Conservation (phyloP, 768 basidiomycete species). For the Auricularia sp. region DNA sequence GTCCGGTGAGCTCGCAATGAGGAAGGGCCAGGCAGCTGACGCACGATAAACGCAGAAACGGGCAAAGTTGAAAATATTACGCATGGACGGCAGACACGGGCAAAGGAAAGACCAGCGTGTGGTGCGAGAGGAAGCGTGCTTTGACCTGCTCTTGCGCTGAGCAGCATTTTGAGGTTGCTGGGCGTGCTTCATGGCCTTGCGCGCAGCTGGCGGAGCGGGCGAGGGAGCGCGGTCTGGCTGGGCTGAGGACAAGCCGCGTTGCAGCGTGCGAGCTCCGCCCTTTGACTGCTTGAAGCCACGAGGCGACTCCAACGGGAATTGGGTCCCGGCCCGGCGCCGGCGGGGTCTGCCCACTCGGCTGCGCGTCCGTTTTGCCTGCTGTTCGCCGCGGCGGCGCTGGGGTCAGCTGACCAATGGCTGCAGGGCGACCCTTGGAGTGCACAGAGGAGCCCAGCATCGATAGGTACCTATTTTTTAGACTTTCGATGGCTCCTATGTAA, state of each 20-base stretch:
- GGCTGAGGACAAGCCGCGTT: neutral
- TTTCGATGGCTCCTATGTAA: too few relatives aligned
- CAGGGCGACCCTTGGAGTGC: too few relatives aligned
- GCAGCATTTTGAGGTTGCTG: neutral
- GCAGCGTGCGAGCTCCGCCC: neutral
- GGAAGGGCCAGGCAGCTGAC: neutral
- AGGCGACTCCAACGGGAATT: neutral
- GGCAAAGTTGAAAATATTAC: constrained; percentile 11
- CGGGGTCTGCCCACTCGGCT: too few relatives aligned
- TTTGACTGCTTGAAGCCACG: neutral
- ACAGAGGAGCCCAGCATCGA: too few relatives aligned
- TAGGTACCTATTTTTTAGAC: too few relatives aligned
- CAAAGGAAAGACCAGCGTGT: neutral
- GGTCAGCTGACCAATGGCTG: too few relatives aligned
- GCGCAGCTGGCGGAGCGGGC: neutral
- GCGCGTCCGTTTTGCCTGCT: too few relatives aligned
- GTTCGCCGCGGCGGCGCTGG: too few relatives aligned
- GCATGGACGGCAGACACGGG: constrained; percentile 9
- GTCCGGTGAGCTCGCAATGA: neutral
- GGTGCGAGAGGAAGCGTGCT: neutral
- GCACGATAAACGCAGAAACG: constrained; percentile 11
- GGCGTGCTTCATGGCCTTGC: constrained; percentile 2
- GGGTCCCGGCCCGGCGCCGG: neutral
- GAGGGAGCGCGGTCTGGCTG: neutral
- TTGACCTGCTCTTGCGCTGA: neutral